Evolutionary conservation across 768 basidiomycete species (phyloP), one percentile per base, ranked within the genome.

Genomic region (Pleurotus tuber-regium): DNA sequence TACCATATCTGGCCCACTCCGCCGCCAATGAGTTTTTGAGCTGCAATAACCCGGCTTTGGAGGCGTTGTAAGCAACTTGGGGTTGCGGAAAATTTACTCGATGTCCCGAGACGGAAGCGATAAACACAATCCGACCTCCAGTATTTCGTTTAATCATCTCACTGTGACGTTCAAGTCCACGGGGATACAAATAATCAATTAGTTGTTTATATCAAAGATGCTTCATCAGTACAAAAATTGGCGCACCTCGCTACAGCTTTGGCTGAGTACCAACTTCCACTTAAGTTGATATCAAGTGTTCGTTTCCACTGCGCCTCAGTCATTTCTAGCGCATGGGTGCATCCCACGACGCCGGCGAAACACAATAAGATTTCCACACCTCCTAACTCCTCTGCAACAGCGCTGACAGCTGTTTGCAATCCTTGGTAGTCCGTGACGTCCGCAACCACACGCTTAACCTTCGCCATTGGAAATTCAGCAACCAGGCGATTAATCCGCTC

Each of bases 241-340:
- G 61, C 58, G 43, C 42, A 71, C 76, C 63, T 72, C 43, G 66
- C 69, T 25, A 68, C 72, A 0, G 72, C 65, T 51, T 74, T 69
- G 7, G 74, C 73, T 50, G 74, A 76, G 43, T 75, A 52, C 72
- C 70, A 76, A 40, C 72, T 72, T 16, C 75, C 77, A 4, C 70
- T 78, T 14, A 68, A 67, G 48, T 75, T 78, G 35, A 73, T 60
- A 39, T 76, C 73, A 21, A 75, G 47, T 4, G 72, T 65, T 23
- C 63, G 59, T 51, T 59, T 63, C 72, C 71, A 78, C 29, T 69
- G 65, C 18, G 64, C 64, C 0, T 64, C 35, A 14, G 36, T 39
- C 41, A 71, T 46, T 14, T 74, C 66, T 25, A 62, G 56, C 2
- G 71, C 67, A 38, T 71, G 66, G 3, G 56, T 57, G 21, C 63